These are phyloP conservation scores for Silene conica DNA, from an alignment of 148 eudicot species.

Conservation along the genomic window DNA sequence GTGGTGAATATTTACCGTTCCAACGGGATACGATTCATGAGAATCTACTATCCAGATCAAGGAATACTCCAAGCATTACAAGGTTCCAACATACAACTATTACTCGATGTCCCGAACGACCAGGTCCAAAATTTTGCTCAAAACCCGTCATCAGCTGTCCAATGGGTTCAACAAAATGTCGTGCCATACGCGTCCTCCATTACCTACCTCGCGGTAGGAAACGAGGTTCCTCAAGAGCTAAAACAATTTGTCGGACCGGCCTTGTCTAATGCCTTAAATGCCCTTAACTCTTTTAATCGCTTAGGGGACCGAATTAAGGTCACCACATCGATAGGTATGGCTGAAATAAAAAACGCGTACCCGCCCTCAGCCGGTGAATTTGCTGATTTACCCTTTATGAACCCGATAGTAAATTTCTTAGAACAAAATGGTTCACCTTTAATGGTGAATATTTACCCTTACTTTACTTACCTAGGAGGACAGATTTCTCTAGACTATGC, in stretches of 20 bases:
- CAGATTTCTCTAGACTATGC: conserved; percentile 18
- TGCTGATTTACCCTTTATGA: conserved; percentile 7
- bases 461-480: conserved; percentile 6
- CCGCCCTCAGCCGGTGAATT: conserved; percentile 34
- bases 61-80: conserved; percentile 22
- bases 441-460: conserved; percentile 36
- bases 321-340: conserved; percentile 13
- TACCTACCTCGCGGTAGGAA: conserved; percentile 18
- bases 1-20: conserved; percentile 23
- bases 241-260: conserved; percentile 9
- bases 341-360: conserved; percentile 9
- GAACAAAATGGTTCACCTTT: conserved; percentile 21
- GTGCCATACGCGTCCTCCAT: conserved; percentile 17
- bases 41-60: conserved; percentile 26
- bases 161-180: conserved; percentile 16
- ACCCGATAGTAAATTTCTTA: conserved; percentile 24
- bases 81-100: conserved; percentile 25
- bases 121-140: conserved; percentile 20
- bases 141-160: conserved; percentile 15
- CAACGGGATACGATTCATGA: conserved; percentile 26
- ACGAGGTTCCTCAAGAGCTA: conserved; percentile 5
- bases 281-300: background rate
- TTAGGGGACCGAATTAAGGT: conserved; percentile 8
- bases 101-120: conserved; percentile 23
- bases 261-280: conserved; percentile 8